phyloP scores from a whole-genome alignment of 441 rosid species.

The Croton setiger region DNA sequence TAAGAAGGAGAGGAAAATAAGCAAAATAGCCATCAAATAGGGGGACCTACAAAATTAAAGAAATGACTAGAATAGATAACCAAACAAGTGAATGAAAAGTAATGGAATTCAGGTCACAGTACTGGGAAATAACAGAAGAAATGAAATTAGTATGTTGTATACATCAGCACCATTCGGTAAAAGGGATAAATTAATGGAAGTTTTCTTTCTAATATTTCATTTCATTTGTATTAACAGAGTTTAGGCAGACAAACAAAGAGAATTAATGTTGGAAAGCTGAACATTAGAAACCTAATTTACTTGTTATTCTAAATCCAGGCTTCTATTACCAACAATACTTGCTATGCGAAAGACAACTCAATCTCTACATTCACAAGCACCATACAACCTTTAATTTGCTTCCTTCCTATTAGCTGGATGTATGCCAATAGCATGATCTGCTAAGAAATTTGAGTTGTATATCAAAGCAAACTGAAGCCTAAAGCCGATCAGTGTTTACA shows the following conservation, averaged over 20 bases:
- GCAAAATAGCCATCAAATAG: neutral
- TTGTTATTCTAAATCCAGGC: neutral
- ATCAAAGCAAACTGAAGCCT: neutral
- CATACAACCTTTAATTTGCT: constrained; percentile 1
- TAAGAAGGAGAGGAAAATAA: neutral
- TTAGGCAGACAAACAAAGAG: neutral
- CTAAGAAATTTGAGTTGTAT: neutral
- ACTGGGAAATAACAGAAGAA: neutral
- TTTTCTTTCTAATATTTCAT: neutral
- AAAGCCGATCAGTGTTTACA: neutral
- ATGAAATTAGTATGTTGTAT: neutral
- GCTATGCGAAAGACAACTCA: neutral
- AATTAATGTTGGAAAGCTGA: neutral
- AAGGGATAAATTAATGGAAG: neutral
- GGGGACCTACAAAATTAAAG: neutral
- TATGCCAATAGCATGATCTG: neutral
- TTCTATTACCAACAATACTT: neutral
- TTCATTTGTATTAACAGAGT: neutral
- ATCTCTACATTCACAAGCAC: neutral
- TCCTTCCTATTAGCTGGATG: neutral
- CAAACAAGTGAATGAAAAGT: neutral
- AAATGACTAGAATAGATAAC: neutral
- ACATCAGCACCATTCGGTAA: neutral
- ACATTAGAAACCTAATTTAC: neutral
- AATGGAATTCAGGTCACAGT: neutral